phyloP scores from a whole-genome alignment of 2,329 filamentous ascomycete genomes.

The Hawksworthiomyces lignivorus region DNA sequence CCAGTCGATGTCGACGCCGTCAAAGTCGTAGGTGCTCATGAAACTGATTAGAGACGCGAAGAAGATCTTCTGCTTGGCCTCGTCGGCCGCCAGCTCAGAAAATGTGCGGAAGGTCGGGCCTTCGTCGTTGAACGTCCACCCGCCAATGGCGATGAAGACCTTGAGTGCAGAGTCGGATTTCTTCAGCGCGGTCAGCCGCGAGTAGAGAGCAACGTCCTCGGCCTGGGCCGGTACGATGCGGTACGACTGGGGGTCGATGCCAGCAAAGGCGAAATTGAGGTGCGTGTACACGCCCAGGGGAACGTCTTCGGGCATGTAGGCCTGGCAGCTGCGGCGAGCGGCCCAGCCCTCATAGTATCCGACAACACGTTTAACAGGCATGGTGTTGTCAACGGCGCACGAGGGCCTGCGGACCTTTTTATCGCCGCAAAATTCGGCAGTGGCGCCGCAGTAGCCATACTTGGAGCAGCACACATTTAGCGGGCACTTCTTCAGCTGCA shows the following conservation, averaged over 20 bases:
- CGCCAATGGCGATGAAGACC: slow-evolving; percentile 32
- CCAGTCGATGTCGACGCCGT: slow-evolving; percentile 14
- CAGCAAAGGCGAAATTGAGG: slow-evolving; percentile 27
- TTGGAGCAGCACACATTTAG: slow-evolving; percentile 25
- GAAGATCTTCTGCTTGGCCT: slow-evolving; percentile 12
- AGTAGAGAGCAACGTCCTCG: slow-evolving; percentile 17
- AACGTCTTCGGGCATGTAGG: slow-evolving; percentile 21
- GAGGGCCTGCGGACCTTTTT: slow-evolving; percentile 2
- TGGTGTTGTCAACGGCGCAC: slow-evolving; percentile 14
- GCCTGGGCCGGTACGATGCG: slow-evolving; percentile 11
- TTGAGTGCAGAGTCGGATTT: slow-evolving; percentile 17
- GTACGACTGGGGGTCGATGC: slow-evolving; percentile 23
- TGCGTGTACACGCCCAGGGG: slow-evolving; percentile 22
- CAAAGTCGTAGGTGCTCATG: slow-evolving; percentile 13
- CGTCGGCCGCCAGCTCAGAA: slow-evolving; percentile 13
- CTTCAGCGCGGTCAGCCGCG: slow-evolving; percentile 24
- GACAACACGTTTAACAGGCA: too few species aligned
- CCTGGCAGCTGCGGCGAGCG: slow-evolving; percentile 12
- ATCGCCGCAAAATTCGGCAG: slow-evolving; percentile 20
- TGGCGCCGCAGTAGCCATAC: slow-evolving; percentile 26
- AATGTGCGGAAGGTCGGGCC: slow-evolving; percentile 21
- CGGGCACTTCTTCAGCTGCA: background rate
- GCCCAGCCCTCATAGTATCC: slow-evolving; percentile 28
- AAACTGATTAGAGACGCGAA: slow-evolving; percentile 3
- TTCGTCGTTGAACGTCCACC: slow-evolving; percentile 33